Evolutionary conservation across 2,329 filamentous ascomycete genomes (phyloP), one percentile per base, ranked within the genome.

Genomic region (Fusarium vanettenii): DNA sequence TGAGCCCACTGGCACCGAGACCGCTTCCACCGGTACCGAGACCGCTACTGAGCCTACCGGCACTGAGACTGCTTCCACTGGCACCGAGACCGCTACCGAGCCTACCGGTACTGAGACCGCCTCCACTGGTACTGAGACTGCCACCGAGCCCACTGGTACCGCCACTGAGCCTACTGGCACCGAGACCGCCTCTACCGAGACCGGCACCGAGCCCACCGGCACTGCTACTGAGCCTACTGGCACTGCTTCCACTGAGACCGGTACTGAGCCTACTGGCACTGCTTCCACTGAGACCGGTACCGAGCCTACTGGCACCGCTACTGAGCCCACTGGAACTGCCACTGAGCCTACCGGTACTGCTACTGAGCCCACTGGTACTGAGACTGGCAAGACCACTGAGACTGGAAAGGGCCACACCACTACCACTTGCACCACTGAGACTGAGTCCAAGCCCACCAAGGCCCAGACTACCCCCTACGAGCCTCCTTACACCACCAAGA

Each of bases 401-500:
- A 69, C 72, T 20, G 64, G 60, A 4, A 57, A 60, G 10, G 29
- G 39, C 8, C 27, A 64, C 3, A 66, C 59, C 9, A 60, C 67
- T 14, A 60, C 67, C 16, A 60, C 62, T 45, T 43, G 39, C 27
- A 33, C 65, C 6, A 74, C 73, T 9, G 56, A 60, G 33, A 71
- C 69, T 27, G 60, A 60, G 41, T 63, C 73, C 25, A 60, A 61
- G 50, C 55, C 57, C 43, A 60, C 45, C 13, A 43, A 66, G 18
- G 39, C 60, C 27, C 20, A 66, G 33, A 72, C 70, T 41, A 73
- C 71, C 6, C 55, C 65, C 37, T 67, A 67, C 48, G 56, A 20
- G 31, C n/a, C 59, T 48, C 67, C 70, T 55, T 69, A 76, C 73
- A 82, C 80, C 39, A 82, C 80, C 41, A 80, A 80, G 39, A 82